phyloP scores from a whole-genome alignment of 2,329 filamentous ascomycete species.

The Ceratocystis colombiana region DNA sequence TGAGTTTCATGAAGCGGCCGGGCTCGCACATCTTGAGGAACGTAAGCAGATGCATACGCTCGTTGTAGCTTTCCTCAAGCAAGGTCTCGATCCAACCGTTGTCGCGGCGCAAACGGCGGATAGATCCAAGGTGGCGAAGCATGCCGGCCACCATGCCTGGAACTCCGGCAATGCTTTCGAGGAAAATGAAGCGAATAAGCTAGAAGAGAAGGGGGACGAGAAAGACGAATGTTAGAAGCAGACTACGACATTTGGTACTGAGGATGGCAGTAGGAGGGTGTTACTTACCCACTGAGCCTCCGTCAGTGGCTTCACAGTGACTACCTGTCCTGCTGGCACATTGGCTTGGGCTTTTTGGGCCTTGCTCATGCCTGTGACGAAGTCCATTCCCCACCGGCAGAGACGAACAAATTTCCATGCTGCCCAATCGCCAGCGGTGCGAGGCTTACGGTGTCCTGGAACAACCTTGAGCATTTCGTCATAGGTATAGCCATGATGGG shows the following conservation, averaged over 20 bases:
- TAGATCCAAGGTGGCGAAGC: slow-evolving; percentile 75
- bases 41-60: slow-evolving; percentile 84
- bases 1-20: slow-evolving; percentile 79
- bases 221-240: neutral
- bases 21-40: slow-evolving; percentile 76
- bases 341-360: slow-evolving; percentile 56
- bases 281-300: slow-evolving; percentile 67
- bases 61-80: slow-evolving; percentile 83
- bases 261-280: neutral
- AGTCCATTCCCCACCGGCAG: slow-evolving; percentile 69
- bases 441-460: slow-evolving; percentile 65
- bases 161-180: slow-evolving; percentile 89
- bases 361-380: slow-evolving; percentile 62
- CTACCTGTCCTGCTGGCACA: slow-evolving; percentile 46
- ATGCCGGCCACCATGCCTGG: slow-evolving; percentile 96
- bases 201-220: slow-evolving; percentile 26
- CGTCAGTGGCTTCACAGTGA: slow-evolving; percentile 53
- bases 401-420: slow-evolving; percentile 69
- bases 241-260: neutral
- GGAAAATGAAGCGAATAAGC: slow-evolving; percentile 78
- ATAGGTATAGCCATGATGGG: slow-evolving; percentile 62
- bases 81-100: slow-evolving; percentile 96
- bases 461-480: slow-evolving; percentile 66
- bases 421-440: slow-evolving; percentile 63
- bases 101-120: slow-evolving; percentile 78